These are phyloP conservation scores for Pythium grandisporangium DNA, from an alignment of 352 stramenopile genomes.

Conservation along the genomic window DNA sequence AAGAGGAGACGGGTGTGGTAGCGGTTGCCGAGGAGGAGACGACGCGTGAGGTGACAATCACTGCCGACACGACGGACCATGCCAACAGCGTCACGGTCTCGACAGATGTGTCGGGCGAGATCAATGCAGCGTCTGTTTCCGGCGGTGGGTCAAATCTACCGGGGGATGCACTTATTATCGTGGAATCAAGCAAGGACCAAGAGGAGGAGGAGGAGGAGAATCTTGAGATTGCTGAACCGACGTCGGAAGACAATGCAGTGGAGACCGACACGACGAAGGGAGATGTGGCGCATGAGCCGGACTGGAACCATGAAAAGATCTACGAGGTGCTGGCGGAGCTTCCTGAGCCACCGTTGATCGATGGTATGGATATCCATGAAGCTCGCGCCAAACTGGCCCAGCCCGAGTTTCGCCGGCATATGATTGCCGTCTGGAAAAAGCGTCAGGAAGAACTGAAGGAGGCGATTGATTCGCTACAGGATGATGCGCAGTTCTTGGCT, in stretches of 20 bases:
- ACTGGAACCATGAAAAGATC: slow-evolving; percentile 85
- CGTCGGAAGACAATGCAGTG: neutral
- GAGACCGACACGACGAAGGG: slow-evolving; percentile 10
- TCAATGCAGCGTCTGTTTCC: slow-evolving; percentile 12
- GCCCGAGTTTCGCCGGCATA: slow-evolving; percentile 61
- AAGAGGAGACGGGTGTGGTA: slow-evolving; percentile 22
- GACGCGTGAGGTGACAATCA: slow-evolving; percentile 18
- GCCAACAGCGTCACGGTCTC: slow-evolving; percentile 43
- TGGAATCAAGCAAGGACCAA: slow-evolving; percentile 11
- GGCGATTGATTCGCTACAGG: slow-evolving; percentile 64
- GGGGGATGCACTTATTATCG: slow-evolving; percentile 12
- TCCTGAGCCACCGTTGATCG: slow-evolving; percentile 57
- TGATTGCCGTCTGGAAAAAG: slow-evolving; percentile 75
- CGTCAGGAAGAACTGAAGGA: slow-evolving; percentile 76
- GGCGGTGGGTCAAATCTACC: neutral
- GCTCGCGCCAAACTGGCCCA: slow-evolving; percentile 55
- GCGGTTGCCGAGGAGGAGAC: slow-evolving; percentile 16
- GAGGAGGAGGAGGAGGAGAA: slow-evolving; percentile 10
- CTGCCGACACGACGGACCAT: slow-evolving; percentile 17
- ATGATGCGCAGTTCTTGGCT: slow-evolving; percentile 70
- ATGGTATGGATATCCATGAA: slow-evolving; percentile 73
- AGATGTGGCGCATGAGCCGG: slow-evolving; percentile 38
- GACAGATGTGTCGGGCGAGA: slow-evolving; percentile 43
- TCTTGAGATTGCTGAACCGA: neutral
- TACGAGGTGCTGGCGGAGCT: slow-evolving; percentile 73